Percentiles rank a stretch among this genome's conserved stretches.
phyloP scores from a whole-genome alignment of 768 basidiomycete species.

The Podaxis sp. region DNA sequence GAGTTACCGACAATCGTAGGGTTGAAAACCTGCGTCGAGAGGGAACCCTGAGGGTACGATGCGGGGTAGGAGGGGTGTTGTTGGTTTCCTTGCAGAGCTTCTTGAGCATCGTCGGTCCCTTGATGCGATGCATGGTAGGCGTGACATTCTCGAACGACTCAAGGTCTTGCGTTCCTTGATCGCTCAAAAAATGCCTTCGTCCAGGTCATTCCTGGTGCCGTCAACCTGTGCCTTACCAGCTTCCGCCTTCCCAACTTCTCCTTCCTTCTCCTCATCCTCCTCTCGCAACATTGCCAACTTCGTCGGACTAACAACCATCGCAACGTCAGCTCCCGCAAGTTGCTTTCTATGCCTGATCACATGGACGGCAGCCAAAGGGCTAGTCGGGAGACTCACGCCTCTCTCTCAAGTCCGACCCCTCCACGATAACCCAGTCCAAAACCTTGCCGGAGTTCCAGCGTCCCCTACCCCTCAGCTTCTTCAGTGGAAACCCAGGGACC shows the following conservation, averaged over 20 bases:
- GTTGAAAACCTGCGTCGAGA: not conserved
- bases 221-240: conserved; percentile 18
- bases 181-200: conserved; percentile 22
- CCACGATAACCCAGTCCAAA: conserved; percentile 8
- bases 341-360: conserved; percentile 23
- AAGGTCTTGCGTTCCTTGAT: conserved; percentile 24
- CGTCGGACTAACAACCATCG: conserved; percentile 25
- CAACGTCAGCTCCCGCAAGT: conserved; percentile 15
- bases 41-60: conserved; percentile 21
- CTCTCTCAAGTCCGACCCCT: conserved; percentile 16
- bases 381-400: conserved; percentile 32
- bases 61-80: conserved; percentile 16
- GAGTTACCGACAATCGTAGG: not conserved
- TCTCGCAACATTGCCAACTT: conserved; percentile 26
- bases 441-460: conserved; percentile 7
- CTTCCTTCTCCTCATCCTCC: conserved; percentile 26
- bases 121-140: conserved; percentile 21
- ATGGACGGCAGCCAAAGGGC: conserved; percentile 31
- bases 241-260: conserved; percentile 4
- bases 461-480: conserved; percentile 27
- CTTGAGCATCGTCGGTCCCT: conserved; percentile 13
- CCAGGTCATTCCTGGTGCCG: conserved; percentile 23
- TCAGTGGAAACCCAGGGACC: conserved; percentile 39
- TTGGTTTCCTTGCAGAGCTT: conserved; percentile 8
- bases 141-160: conserved; percentile 18